These are phyloP conservation scores for Vitis labrusca DNA, from an alignment of 164 flowering plant genomes.

Conservation along the genomic window DNA sequence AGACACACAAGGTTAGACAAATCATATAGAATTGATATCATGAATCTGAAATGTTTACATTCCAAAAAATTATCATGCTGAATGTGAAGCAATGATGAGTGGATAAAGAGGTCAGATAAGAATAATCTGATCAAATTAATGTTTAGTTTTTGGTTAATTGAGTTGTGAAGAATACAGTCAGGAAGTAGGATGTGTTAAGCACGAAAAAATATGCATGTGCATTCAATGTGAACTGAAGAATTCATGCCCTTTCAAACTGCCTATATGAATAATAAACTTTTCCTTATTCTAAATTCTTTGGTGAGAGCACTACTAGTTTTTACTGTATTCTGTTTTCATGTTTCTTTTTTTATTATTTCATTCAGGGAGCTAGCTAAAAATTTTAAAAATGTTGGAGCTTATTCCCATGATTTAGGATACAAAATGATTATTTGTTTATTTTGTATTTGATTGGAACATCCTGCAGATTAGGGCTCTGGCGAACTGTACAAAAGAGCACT, in stretches of 20 bases:
- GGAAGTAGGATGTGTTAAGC: background rate
- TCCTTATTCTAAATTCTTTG: background rate
- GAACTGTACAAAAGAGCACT: constrained; percentile 18
- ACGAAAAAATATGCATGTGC: background rate
- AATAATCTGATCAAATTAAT: too few species aligned
- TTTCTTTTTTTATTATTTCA: too few species aligned
- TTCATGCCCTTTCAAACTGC: too few species aligned
- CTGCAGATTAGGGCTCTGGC: constrained; percentile 11
- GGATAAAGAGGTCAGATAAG: too few species aligned
- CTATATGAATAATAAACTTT: background rate
- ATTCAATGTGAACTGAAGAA: background rate
- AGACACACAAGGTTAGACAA: too few species aligned
- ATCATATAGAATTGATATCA: too few species aligned
- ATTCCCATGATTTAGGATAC: background rate
- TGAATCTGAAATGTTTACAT: too few species aligned
- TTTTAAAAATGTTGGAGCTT: background rate
- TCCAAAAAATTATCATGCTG: too few species aligned
- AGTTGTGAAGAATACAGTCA: background rate
- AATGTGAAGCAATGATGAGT: too few species aligned
- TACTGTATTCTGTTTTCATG: too few species aligned
- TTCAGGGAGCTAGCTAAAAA: too few species aligned
- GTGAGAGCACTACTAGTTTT: background rate
- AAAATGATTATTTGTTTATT: constrained; percentile 5
- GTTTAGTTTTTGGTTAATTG: background rate
- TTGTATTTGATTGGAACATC: constrained; percentile 25